phyloP scores from a whole-genome alignment of 2,329 filamentous ascomycete genomes.

The Neofusicoccum laricinum region DNA sequence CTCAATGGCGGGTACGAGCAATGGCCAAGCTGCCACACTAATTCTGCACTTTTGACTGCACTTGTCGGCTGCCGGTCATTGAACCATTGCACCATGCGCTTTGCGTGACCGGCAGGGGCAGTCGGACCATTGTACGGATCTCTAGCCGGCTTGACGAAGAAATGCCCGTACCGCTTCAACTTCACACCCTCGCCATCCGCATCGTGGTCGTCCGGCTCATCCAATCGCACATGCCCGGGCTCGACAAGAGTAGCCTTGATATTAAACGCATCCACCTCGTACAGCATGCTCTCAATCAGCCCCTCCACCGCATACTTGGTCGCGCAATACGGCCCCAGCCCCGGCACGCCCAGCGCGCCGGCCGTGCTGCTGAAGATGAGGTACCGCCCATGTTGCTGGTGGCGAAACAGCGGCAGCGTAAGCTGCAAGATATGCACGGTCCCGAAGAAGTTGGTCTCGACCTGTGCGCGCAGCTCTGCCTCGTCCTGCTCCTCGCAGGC shows the following conservation, averaged over 20 bases:
- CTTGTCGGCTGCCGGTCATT: slow-evolving; percentile 89
- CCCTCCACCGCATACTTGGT: slow-evolving; percentile 97
- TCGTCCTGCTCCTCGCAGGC: slow-evolving; percentile 97
- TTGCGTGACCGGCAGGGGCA: slow-evolving; percentile 82
- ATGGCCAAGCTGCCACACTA: slow-evolving; percentile 91
- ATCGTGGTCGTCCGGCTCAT: slow-evolving; percentile 64
- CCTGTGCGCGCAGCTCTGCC: slow-evolving; percentile 90
- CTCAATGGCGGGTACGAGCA: slow-evolving; percentile 90
- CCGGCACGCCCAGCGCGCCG: slow-evolving; percentile 89
- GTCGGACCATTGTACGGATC: slow-evolving; percentile 75
- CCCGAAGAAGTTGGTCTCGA: slow-evolving; percentile 97
- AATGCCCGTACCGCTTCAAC: slow-evolving; percentile 84
- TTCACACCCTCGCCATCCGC: slow-evolving; percentile 22
- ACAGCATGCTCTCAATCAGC: slow-evolving; percentile 92
- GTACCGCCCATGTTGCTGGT: slow-evolving; percentile 72
- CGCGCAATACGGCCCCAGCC: slow-evolving; percentile 89
- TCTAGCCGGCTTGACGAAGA: slow-evolving; percentile 78
- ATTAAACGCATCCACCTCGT: slow-evolving; percentile 88
- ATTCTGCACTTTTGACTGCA: slow-evolving; percentile 85
- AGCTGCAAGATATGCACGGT: slow-evolving; percentile 90
- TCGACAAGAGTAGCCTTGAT: slow-evolving; percentile 93
- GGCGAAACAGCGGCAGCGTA: slow-evolving; percentile 81
- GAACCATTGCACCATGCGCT: slow-evolving; percentile 90
- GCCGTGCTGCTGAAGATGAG: slow-evolving; percentile 92
- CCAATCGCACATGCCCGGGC: slow-evolving; percentile 80